Conservation (phyloP, 139 green algal species). For the Bryopsis sp. region DNA sequence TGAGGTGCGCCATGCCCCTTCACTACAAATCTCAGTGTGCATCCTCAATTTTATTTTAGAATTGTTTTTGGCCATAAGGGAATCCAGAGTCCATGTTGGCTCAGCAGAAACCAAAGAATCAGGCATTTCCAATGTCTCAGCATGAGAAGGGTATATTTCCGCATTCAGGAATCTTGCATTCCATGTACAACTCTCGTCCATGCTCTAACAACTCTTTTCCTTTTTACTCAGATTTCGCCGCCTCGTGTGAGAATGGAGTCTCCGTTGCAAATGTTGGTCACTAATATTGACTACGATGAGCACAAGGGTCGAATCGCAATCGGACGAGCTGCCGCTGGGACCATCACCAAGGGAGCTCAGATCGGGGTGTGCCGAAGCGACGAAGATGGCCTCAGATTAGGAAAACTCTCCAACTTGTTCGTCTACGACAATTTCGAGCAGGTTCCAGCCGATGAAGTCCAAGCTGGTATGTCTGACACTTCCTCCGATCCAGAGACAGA, state of each 20-base stretch:
- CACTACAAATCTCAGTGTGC: no score
- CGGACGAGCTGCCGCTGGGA: constrained; percentile 70
- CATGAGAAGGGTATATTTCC: no score
- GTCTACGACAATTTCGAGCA: constrained; percentile 92
- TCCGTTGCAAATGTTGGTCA: constrained; percentile 88
- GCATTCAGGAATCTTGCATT: no score
- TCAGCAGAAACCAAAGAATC: no score
- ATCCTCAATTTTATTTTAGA: no score
- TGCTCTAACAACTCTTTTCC: no score
- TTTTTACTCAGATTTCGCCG: constrained; percentile 35
- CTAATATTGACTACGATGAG: constrained; percentile 92
- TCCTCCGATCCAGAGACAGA: no score
- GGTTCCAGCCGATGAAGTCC: constrained; percentile 29
- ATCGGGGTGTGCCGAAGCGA: background rate
- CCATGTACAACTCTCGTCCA: no score
- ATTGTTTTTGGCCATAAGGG: no score
- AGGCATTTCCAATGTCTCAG: no score
- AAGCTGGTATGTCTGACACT: constrained; percentile 6
- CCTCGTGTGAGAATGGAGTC: constrained; percentile 57
- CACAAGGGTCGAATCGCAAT: constrained; percentile 93
- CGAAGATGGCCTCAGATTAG: constrained; percentile 13
- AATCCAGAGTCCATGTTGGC: no score
- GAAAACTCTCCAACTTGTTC: constrained; percentile 86
- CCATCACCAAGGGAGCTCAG: constrained; percentile 43
- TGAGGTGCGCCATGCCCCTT: no score